Evolutionary conservation across 2,329 filamentous ascomycete genomes (phyloP), one percentile per base, ranked within the genome.

Genomic region (Pseudogymnoascus sp.): DNA sequence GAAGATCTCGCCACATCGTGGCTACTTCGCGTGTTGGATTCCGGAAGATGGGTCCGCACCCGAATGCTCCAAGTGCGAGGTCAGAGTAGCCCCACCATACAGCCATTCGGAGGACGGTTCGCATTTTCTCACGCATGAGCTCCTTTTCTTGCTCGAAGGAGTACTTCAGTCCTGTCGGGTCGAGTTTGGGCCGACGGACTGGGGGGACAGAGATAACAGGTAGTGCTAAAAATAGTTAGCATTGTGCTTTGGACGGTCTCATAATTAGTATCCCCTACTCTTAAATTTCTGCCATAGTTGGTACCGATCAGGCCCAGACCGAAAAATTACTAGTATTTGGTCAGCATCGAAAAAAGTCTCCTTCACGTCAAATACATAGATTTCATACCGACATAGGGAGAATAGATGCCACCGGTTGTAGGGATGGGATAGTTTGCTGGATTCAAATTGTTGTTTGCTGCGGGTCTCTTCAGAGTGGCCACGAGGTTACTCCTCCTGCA

Each of bases 141-240:
- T 88, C 84, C 64, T 82, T 82, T 74, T 92, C 89, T 68, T 86
- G 80, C 3, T 79, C 78, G 72, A 92, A 92, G 0, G 87, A 88
- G 74, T 90, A 92, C 65, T 83, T 83, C 64, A 78, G 79, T n/a
- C 85, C 86, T 58, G 79, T 78, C 63, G 85, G 82, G 68, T 86
- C 86, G 39, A 92, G 80, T 73, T 90, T 91, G 15, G 89, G 89
- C 74, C 88, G 84, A 25, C 87, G 82, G 6, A 87, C 84, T 8
- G 89, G 87, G 21, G 87, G 82, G 18, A 91, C 85, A 1, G 87
- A 90, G 62, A 91, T 82, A n/a, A 92, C 86, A 8, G 88, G 87
- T 31, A 90, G 74, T 52, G 82, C 78, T 67, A 75, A 59, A 27
- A 29, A 15, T 29, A 29, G 12, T 55, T 58, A 37, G 40, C 29